Conservation (phyloP, 768 basidiomycete genomes). For the Suillus sp. region DNA sequence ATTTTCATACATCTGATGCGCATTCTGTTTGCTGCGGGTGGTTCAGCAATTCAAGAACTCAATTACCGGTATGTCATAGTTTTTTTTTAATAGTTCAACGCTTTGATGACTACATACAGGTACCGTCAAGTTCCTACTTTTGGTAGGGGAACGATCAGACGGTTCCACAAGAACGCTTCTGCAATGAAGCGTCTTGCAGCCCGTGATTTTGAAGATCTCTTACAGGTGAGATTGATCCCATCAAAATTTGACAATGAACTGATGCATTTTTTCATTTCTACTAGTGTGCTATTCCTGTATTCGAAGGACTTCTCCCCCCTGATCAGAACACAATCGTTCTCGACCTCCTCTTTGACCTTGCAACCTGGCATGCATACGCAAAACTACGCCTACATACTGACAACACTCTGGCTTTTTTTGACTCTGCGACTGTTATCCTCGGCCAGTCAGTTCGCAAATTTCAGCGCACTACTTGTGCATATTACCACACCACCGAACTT, state of each 20-base stretch:
- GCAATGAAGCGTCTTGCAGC: constrained; percentile 39
- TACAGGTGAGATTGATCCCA: constrained; percentile 27
- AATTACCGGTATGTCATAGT: constrained; percentile 19
- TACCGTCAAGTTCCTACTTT: constrained; percentile 36
- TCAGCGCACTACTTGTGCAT: constrained; percentile 18
- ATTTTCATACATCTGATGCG: constrained; percentile 26
- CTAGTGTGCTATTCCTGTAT: constrained; percentile 39
- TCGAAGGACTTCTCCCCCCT: constrained; percentile 38
- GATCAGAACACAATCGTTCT: constrained; percentile 23
- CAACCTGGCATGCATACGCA: constrained; percentile 38
- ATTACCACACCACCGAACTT: constrained; percentile 33
- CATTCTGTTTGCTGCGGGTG: constrained; percentile 20
- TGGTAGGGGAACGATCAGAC: constrained; percentile 34
- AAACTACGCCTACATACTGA: constrained; percentile 37
- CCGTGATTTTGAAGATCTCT: constrained; percentile 41
- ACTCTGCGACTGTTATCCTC: constrained; percentile 20
- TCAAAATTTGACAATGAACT: neutral
- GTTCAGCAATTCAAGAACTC: constrained; percentile 14
- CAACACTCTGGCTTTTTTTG: constrained; percentile 25
- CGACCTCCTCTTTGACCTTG: constrained; percentile 30
- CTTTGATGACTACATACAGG: constrained; percentile 18
- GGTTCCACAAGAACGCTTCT: constrained; percentile 36
- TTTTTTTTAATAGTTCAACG: too few species aligned
- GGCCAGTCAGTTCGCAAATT: constrained; percentile 29
- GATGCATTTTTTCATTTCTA: constrained; percentile 13